Base-by-base conservation (phyloP, 441 rosid genomes). In the Erysimum pusillum region DNA sequence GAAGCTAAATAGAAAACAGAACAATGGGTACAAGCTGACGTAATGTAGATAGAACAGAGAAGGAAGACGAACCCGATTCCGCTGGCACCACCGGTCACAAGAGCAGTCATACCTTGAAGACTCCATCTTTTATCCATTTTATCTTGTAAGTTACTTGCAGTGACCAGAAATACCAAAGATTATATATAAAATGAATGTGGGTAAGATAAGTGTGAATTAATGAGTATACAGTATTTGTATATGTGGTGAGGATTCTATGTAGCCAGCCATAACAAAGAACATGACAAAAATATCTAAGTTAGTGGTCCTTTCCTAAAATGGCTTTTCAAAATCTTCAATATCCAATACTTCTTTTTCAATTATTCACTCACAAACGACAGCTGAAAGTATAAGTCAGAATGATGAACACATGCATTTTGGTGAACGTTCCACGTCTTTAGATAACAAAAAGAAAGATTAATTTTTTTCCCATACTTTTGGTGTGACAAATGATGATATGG, bases 41-140 rank as follows among this genome's bases (percentile, higher is more conserved):
- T 22, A 9, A 22, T 22, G 9, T 14, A 68, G 4, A 34, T 8
- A 34, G 38, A 60, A 20, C 4, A 34, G 28, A 9, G 20, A n/a
- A 44, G 10, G n/a, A 31, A 64, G 28, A 35, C 31, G 3, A 51
- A 56, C 73, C 74, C 80, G 20, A 76, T 63, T 63, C 80, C 76
- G 6, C 74, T 69, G 49, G 70, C 45, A 62, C 59, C 79, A 41
- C 79, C 79, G 13, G 79, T 76, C 0, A 76, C 75, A 52, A 69
- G 75, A 75, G 82, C 78, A 12, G 64, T 49, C 73, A 67, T 74
- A 45, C 72, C 22, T 45, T 74, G 49, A 44, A 76, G 70, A 53
- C 48, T 67, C 79, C 74, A 67, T 58, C 73, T 75, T 13, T 68
- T 68, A 54, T 68, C 63, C 62, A 54, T 49, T 38, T 45, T 28